phyloP scores from a whole-genome alignment of 345 rosid species.

The Chamaenerion angustifolium region DNA sequence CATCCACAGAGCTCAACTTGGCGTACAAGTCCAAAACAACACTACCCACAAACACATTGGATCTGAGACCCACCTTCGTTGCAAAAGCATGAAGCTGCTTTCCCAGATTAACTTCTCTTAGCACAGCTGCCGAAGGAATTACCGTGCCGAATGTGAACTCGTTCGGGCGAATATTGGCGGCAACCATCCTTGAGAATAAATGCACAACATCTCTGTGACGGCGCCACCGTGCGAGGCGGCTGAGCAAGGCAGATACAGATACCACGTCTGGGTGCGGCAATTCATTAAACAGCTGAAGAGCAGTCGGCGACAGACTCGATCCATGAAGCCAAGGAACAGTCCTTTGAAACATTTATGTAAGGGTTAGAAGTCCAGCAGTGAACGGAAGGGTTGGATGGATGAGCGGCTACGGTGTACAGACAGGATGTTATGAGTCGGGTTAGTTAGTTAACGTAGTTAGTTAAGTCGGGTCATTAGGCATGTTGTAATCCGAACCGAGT shows the following conservation, averaged over 20 bases:
- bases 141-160: constrained; percentile 66
- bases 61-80: constrained; percentile 41
- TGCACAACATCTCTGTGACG: constrained; percentile 29
- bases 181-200: constrained; percentile 39
- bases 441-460: no score
- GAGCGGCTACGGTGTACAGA: no score
- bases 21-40: constrained; percentile 45
- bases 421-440: no score
- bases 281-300: constrained; percentile 38
- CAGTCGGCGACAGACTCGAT: constrained; percentile 10
- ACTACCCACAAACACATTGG: constrained; percentile 61
- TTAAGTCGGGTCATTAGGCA: no score
- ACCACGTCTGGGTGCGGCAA: constrained; percentile 33
- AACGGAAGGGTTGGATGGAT: no score
- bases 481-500: no score
- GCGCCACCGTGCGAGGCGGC: constrained; percentile 27
- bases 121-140: constrained; percentile 32
- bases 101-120: constrained; percentile 28
- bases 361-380: no score
- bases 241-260: constrained; percentile 40
- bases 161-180: constrained; percentile 39
- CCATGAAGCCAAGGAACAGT: neutral
- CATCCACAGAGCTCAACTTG: constrained; percentile 37
- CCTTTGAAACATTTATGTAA: no score
- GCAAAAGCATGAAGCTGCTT: constrained; percentile 56